A percentile compares a stretch with the other conserved stretches of the same genome.
Evolutionary conservation across 2,329 filamentous ascomycete species (phyloP).

Genomic region (Blastomyces parvus): DNA sequence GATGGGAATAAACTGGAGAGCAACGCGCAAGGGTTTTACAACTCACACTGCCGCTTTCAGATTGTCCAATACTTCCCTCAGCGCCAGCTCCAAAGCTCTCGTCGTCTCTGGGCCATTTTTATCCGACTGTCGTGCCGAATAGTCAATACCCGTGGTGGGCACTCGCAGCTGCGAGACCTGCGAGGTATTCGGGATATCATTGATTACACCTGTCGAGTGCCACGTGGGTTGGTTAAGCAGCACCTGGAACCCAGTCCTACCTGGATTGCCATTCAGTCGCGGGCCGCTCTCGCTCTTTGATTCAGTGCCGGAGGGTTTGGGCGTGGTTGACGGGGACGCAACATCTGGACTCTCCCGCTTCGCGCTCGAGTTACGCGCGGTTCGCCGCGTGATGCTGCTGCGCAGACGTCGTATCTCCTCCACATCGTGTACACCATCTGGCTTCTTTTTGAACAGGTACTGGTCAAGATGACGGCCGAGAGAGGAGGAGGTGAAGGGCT

Average conservation of each 20-base stretch:
- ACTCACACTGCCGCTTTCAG: conserved; percentile 73
- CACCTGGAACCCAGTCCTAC: conserved; percentile 32
- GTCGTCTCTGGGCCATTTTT: conserved; percentile 70
- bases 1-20: neutral
- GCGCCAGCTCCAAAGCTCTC: conserved; percentile 70
- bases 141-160: conserved; percentile 1
- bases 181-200: conserved; percentile 49
- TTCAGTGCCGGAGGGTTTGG: conserved; percentile 15
- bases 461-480: conserved; percentile 88
- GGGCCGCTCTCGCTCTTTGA: conserved; percentile 10
- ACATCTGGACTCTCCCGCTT: conserved; percentile 55
- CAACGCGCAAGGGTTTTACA: conserved; percentile 3
- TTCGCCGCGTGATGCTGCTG: conserved; percentile 75
- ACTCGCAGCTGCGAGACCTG: conserved; percentile 20
- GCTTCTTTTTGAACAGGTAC: conserved; percentile 89
- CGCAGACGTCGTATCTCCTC: conserved; percentile 78
- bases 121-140: conserved; percentile 51
- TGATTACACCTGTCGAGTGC: conserved; percentile 70
- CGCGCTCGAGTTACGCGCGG: conserved; percentile 56
- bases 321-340: conserved; percentile 35
- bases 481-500: conserved; percentile 87
- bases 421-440: conserved; percentile 84
- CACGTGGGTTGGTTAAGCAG: conserved; percentile 57
- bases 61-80: conserved; percentile 72
- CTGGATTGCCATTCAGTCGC: conserved; percentile 29